Conservation (phyloP, 1,284 basidiomycete genomes). For the Xanthoconium separans region DNA sequence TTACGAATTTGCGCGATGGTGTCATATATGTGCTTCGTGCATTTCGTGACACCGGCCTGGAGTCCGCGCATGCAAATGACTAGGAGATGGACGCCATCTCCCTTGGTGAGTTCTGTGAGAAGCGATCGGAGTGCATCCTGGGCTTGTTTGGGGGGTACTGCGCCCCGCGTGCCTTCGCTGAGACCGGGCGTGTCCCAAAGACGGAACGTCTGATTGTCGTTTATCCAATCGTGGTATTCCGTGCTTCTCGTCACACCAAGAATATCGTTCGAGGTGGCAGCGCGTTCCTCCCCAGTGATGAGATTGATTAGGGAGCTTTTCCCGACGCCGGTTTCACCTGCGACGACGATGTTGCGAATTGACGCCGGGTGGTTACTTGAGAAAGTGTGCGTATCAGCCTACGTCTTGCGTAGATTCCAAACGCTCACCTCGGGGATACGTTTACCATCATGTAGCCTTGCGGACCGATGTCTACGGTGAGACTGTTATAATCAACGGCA, state of each 20-base stretch:
- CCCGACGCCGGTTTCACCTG: slow-evolving; percentile 33
- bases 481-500: neutral
- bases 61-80: slow-evolving; percentile 34
- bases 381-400: slow-evolving; percentile 6
- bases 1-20: slow-evolving; percentile 24
- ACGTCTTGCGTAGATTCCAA: neutral
- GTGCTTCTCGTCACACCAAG: slow-evolving; percentile 29
- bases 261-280: slow-evolving; percentile 29
- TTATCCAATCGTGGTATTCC: slow-evolving; percentile 24
- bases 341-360: slow-evolving; percentile 30
- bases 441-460: slow-evolving; percentile 10
- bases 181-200: slow-evolving; percentile 36
- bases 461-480: neutral
- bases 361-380: slow-evolving; percentile 14
- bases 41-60: slow-evolving; percentile 24
- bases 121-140: slow-evolving; percentile 29
- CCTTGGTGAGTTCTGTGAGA: slow-evolving; percentile 22
- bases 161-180: slow-evolving; percentile 30
- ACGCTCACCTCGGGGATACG: slow-evolving; percentile 7
- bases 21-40: slow-evolving; percentile 31
- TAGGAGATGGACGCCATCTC: slow-evolving; percentile 30
- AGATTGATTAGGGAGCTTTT: slow-evolving; percentile 36
- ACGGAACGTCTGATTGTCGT: slow-evolving; percentile 25
- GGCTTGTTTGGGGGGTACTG: slow-evolving; percentile 26
- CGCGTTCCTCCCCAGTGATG: slow-evolving; percentile 20